Evolutionary conservation across 139 green algal species (phyloP), one percentile per base, ranked within the genome.

Genomic region (Protoeuglena noctilucae): DNA sequence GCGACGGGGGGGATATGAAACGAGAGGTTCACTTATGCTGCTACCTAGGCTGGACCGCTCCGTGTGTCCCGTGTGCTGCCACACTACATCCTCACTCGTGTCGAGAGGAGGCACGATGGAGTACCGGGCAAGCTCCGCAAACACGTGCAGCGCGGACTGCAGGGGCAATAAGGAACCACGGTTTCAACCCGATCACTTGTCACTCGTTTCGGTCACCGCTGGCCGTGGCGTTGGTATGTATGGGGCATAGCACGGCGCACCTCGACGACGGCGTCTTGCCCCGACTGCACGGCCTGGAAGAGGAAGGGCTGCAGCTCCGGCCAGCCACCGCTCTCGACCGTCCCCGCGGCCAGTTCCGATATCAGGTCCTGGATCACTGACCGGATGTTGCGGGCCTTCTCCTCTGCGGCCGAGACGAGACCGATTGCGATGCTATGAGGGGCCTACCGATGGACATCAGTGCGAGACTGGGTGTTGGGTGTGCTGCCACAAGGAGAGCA

Each of bases 261-360:
- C 17, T 9, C 12, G 24, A 23, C 17, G 7, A 39, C n/a, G 46
- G 23, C 26, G 17, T 67, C 51, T 18, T 64, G 27, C 17, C 57
- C 56, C 2, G 53, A 65, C 63, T 82, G 81, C 21, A 85, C 72
- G 45, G 72, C 85, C 53, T 80, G 57, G 63, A 93, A 88, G 48
- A 97, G 71, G 61, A 88, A 84, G 2, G 87, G 89, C 47, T 96
- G 67, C 53, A 98, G 71, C 75, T 97, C 88, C 0, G 81, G 80
- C 90, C 90, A 98, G 22, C 66, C 62, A 6, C 54, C 12, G 16
- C 55, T 22, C 5, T 62, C 43, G 16, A 56, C 30, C 4, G 56
- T 14, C 34, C 27, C 22, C 23, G 41, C 41, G 28, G 43, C 56
- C 18, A 62, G 22, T 19, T 62, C 56, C 28, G 43, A 47, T 21